A percentile compares a stretch with the other conserved stretches of the same genome.
Evolutionary conservation across 208 protist species (phyloP).

Genomic region (Crithidia bombi): DNA sequence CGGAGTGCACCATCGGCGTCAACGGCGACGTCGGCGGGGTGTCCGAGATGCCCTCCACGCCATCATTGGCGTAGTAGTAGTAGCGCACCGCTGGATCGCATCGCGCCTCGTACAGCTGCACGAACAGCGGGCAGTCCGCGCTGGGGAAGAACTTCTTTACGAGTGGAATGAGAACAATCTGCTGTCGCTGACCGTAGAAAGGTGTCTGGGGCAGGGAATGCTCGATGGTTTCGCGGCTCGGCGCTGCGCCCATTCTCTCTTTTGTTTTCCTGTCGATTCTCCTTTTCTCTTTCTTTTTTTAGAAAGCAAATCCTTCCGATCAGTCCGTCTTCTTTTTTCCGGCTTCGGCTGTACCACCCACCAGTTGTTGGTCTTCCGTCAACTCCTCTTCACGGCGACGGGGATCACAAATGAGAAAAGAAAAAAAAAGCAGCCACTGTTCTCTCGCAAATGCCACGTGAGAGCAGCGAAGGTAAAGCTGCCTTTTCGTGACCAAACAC

Average conservation of each 20-base stretch:
- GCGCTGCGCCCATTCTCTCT: constrained; percentile 58
- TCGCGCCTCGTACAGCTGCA: constrained; percentile 61
- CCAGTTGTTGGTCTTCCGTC: too few relatives aligned
- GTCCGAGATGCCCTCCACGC: background rate
- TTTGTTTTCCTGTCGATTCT: background rate
- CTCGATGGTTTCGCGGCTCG: constrained; percentile 48
- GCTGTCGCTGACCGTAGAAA: constrained; percentile 50
- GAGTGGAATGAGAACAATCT: constrained; percentile 61
- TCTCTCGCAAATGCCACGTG: too few relatives aligned
- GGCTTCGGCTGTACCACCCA: too few relatives aligned
- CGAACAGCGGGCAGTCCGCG: constrained; percentile 53
- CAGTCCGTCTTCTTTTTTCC: too few relatives aligned
- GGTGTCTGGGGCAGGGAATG: constrained; percentile 35
- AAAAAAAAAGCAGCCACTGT: too few relatives aligned
- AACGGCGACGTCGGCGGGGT: constrained; percentile 5
- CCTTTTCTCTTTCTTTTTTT: background rate
- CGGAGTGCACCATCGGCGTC: constrained; percentile 6
- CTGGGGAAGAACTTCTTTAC: constrained; percentile 63
- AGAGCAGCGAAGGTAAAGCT: too few relatives aligned
- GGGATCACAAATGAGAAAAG: too few relatives aligned
- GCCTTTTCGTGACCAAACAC: too few relatives aligned
- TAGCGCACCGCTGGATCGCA: constrained; percentile 70
- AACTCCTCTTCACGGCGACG: too few relatives aligned
- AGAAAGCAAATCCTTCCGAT: background rate
- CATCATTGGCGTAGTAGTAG: constrained; percentile 47